phyloP scores from a whole-genome alignment of 1,139 yeast genomes.

The Entelexis sorbosivorans region DNA sequence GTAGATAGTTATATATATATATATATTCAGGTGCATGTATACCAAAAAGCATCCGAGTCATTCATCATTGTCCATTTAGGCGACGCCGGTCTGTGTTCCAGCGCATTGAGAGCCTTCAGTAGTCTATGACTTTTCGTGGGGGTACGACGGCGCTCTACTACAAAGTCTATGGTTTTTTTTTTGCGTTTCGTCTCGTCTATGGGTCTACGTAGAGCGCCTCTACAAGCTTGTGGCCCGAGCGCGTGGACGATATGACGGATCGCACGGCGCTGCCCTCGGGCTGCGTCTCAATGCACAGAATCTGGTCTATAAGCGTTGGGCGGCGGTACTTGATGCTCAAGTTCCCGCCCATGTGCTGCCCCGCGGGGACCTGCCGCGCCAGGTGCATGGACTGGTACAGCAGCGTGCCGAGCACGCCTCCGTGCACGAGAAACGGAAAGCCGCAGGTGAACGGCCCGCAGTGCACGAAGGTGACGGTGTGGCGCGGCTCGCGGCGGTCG shows the following conservation, averaged over 20 bases:
- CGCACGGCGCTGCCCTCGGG: neutral
- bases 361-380: constrained; percentile 31
- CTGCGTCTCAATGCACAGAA: constrained; percentile 52
- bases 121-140: too few species aligned
- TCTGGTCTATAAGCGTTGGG: constrained; percentile 75
- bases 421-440: constrained; percentile 78
- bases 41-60: too few species aligned
- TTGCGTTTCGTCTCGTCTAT: too few species aligned
- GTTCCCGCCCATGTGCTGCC: constrained; percentile 28
- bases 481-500: constrained; percentile 38
- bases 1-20: too few species aligned
- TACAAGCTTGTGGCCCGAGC: constrained; percentile 2
- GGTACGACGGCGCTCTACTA: too few species aligned
- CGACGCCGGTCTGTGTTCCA: too few species aligned
- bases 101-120: too few species aligned
- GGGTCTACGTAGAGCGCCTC: constrained; percentile 1
- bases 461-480: constrained; percentile 60
- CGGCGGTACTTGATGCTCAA: constrained; percentile 49
- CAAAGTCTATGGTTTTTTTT: too few species aligned
- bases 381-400: constrained; percentile 64
- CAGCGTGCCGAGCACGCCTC: constrained; percentile 77
- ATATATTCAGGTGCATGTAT: too few species aligned
- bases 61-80: too few species aligned
- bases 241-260: neutral
- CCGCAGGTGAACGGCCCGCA: constrained; percentile 75